These are phyloP conservation scores for Pythium diclinum DNA, from an alignment of 352 stramenopile genomes.

Conservation along the genomic window DNA sequence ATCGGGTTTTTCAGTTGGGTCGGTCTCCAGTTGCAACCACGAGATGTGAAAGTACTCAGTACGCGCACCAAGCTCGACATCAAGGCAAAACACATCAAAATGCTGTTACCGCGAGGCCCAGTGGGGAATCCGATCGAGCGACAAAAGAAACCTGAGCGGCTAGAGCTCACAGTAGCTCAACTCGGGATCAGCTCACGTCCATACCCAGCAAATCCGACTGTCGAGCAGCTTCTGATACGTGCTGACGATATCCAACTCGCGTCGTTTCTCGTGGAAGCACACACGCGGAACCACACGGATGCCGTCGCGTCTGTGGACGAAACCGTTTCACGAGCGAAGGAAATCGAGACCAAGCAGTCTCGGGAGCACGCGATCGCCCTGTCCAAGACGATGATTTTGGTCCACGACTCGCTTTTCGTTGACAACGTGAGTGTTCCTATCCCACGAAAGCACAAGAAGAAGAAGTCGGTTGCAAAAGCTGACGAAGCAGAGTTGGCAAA, in stretches of 20 bases:
- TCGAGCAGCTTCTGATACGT: conserved; percentile 55
- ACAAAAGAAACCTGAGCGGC: conserved; percentile 43
- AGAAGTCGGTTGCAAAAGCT: conserved; percentile 2
- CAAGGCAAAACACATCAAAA: conserved; percentile 33
- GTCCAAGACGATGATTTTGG: conserved; percentile 36
- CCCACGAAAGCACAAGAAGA: conserved; percentile 25
- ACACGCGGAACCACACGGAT: conserved; percentile 29
- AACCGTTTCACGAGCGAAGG: conserved; percentile 21
- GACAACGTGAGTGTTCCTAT: conserved; percentile 48
- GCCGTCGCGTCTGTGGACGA: conserved; percentile 41
- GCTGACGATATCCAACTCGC: conserved; percentile 38
- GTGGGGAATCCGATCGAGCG: conserved; percentile 37
- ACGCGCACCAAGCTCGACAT: conserved; percentile 61
- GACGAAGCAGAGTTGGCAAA: background rate
- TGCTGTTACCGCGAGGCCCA: conserved; percentile 49
- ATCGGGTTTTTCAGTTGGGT: conserved; percentile 65
- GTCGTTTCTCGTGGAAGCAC: conserved; percentile 33
- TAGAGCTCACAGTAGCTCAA: conserved; percentile 47
- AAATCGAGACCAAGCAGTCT: conserved; percentile 5
- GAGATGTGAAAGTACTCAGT: conserved; percentile 28
- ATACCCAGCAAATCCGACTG: conserved; percentile 34
- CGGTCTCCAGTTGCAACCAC: conserved; percentile 45
- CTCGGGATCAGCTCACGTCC: conserved; percentile 43
- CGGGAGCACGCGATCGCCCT: conserved; percentile 23
- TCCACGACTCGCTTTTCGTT: conserved; percentile 38